Conservation (phyloP, 306 rosid species). For the Malus fusca region DNA sequence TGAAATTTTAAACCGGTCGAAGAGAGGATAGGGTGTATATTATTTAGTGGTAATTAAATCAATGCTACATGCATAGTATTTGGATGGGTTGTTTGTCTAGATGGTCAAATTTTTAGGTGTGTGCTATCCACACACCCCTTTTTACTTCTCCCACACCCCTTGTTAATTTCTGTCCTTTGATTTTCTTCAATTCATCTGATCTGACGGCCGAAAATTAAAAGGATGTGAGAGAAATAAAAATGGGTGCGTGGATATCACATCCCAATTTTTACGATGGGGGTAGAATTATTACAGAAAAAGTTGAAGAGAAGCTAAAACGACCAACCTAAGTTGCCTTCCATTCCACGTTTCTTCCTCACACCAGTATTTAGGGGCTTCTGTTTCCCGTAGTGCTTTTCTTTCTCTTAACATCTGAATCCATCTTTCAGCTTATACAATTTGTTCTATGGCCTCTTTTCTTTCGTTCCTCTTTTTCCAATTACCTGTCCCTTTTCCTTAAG, state of each 20-base stretch:
- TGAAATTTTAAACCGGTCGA: no score
- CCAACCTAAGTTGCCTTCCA: constrained; percentile 55
- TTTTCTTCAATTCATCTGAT: no score
- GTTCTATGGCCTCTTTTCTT: constrained; percentile 24
- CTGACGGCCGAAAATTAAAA: no score
- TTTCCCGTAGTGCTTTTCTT: constrained; percentile 26
- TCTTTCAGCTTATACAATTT: constrained; percentile 14
- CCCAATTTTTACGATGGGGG: no score
- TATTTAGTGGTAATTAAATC: neutral
- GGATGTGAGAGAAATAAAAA: no score
- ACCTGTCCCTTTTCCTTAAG: neutral
- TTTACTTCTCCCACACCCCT: no score
- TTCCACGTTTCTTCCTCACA: constrained; percentile 65
- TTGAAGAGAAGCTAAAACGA: constrained; percentile 33
- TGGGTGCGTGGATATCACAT: no score
- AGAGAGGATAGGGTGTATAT: neutral
- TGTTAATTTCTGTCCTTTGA: no score
- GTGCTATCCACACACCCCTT: no score
- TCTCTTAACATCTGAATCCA: constrained; percentile 18
- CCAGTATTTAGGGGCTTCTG: constrained; percentile 52
- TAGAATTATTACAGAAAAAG: constrained; percentile 5
- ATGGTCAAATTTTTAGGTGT: constrained; percentile 28
- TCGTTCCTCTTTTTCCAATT: constrained; percentile 6
- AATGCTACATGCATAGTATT: constrained; percentile 18
- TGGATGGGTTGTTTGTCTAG: neutral